A percentile compares a stretch with the other conserved stretches of the same genome.
These are phyloP conservation scores for Calycina herbarum DNA, from an alignment of 2,329 filamentous ascomycete genomes.

Conservation along the genomic window DNA sequence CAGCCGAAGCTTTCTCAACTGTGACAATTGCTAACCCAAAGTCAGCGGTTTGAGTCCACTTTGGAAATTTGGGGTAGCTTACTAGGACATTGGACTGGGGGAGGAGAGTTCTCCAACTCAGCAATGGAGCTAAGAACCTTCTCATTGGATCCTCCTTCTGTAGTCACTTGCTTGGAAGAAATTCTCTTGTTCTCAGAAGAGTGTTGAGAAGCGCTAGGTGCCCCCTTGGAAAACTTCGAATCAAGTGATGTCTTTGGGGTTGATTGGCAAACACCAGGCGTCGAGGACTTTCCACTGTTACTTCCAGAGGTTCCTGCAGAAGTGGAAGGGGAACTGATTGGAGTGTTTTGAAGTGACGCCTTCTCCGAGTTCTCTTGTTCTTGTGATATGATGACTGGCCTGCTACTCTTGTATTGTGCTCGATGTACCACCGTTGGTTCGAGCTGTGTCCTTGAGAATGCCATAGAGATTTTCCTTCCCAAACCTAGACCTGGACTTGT, in stretches of 20 bases:
- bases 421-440: conserved; percentile 48
- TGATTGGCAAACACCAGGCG: conserved; percentile 32
- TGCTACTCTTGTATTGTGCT: conserved; percentile 38
- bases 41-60: not conserved
- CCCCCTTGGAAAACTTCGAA: conserved; percentile 41
- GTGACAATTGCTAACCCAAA: conserved; percentile 47
- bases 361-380: conserved; percentile 39
- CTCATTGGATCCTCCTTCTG: conserved; percentile 28
- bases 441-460: conserved; percentile 41
- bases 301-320: conserved; percentile 31
- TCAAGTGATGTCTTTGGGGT: conserved; percentile 41
- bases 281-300: conserved; percentile 34
- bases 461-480: conserved; percentile 42
- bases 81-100: conserved; percentile 33
- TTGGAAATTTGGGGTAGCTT: conserved; percentile 8
- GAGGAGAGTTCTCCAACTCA: conserved; percentile 28
- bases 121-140: conserved; percentile 33
- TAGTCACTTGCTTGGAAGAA: conserved; percentile 19
- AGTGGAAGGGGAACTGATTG: conserved; percentile 31
- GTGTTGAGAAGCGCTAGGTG: conserved; percentile 25
- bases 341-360: conserved; percentile 25
- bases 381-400: conserved; percentile 40
- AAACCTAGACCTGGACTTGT: conserved; percentile 24
- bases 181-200: conserved; percentile 35
- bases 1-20: conserved; percentile 74